phyloP scores from a whole-genome alignment of 495 filamentous ascomycete species.

The Aspergillus steynii region DNA sequence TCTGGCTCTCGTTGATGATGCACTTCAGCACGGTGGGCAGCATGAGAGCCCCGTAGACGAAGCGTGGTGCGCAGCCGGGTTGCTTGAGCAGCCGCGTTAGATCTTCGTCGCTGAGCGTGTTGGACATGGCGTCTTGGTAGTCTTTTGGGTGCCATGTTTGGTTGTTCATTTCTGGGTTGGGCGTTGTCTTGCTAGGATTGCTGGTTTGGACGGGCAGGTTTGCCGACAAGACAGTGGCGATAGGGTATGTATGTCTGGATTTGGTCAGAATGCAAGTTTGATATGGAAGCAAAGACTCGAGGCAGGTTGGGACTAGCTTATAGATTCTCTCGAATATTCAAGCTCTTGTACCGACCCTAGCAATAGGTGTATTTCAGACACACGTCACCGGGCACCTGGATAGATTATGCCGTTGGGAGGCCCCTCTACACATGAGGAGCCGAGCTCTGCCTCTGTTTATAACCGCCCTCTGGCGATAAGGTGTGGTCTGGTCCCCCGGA shows the following conservation, averaged over 20 bases:
- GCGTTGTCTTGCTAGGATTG: neutral
- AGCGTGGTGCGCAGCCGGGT: constrained; percentile 22
- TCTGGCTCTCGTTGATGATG: constrained; percentile 19
- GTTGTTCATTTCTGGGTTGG: constrained; percentile 14
- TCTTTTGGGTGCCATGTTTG: constrained; percentile 23
- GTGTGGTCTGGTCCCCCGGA: neutral
- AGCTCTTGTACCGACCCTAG: neutral
- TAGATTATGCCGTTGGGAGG: neutral
- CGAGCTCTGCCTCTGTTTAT: too few relatives aligned
- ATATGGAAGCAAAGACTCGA: too few relatives aligned
- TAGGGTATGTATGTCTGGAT: neutral
- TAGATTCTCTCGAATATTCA: neutral
- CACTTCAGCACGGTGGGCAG: constrained; percentile 33
- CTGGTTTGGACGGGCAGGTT: neutral
- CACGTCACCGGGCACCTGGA: neutral
- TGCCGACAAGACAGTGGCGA: neutral
- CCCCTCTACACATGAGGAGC: too few relatives aligned
- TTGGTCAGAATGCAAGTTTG: neutral
- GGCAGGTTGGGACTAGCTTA: neutral
- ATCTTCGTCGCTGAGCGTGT: constrained; percentile 18
- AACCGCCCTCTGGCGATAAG: neutral
- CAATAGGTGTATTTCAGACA: neutral
- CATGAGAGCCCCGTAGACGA: constrained; percentile 31
- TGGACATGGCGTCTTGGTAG: constrained; percentile 18
- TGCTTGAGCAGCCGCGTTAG: constrained; percentile 14